Evolutionary conservation across 169 alveolate genomes (phyloP), one percentile per base, ranked within the genome.

Genomic region (Plasmodium ovale): DNA sequence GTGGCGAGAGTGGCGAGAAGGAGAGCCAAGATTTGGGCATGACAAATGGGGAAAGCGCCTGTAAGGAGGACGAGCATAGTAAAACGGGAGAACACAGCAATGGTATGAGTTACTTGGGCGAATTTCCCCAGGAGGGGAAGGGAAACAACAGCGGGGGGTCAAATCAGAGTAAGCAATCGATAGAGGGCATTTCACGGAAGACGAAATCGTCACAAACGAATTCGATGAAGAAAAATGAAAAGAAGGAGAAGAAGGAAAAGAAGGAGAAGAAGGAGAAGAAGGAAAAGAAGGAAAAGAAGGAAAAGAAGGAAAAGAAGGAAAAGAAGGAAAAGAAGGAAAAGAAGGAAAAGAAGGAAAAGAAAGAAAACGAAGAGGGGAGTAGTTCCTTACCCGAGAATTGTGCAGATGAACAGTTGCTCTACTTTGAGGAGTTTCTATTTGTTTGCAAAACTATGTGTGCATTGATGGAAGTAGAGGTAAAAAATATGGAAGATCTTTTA

Each of bases 391-490:
- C 27, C 27, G 6, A 58, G n/a, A 25, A 69, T n/a, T 42, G 31
- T 12, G 0, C 33, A 39, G 84, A 82, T 42, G 72, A 82, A 3
- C 29, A 67, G 19, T 12, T 82, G 33, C 35, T 82, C 12, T 59
- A 65, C 58, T 82, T 65, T 58, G 90, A 58, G 9, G 90, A 82
- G 33, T 82, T 65, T 59, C 42, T 82, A 23, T 82, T 49, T 27
- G 33, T 82, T 21, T 82, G 90, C 35, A 29, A 56, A 10, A 27
- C 67, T 21, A 71, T 21, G 16, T 54, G 44, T 39, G 9, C 47
- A 58, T 19, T 82, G 31, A 72, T 82, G 5, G 90, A 82, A 69
- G 16, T 35, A 16, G 85, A 82, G 39, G 47, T 82, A 16, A 68
- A 82, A 3, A 64, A 82, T 16, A 16, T 65, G 23, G 16, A 65